A percentile compares a stretch with the other conserved stretches of the same genome.
These are phyloP conservation scores for Vitis riparia DNA, from an alignment of 164 flowering plant species.

Conservation along the genomic window DNA sequence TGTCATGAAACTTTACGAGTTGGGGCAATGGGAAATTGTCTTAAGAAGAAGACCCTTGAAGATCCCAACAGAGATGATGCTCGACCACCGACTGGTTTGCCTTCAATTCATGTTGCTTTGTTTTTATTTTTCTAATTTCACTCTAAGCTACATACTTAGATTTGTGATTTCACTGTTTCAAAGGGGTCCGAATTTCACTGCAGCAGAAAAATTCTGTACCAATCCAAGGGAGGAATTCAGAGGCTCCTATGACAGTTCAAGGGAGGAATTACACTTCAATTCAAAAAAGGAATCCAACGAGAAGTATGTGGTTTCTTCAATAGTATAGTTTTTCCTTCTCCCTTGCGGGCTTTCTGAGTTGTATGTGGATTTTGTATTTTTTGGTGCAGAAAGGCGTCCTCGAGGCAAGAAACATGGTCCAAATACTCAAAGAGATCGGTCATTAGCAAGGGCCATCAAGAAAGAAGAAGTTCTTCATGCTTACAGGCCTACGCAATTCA, in stretches of 20 bases:
- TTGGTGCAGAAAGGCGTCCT: background rate
- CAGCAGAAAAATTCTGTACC: too few species aligned
- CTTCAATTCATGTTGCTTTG: background rate
- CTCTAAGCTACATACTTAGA: background rate
- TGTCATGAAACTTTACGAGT: background rate
- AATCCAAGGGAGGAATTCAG: too few species aligned
- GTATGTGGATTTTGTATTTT: background rate
- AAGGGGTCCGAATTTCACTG: background rate
- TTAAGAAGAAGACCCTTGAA: background rate
- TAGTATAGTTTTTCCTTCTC: background rate
- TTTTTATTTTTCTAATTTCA: background rate
- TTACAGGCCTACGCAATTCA: slow-evolving; percentile 4
- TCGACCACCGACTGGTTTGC: slow-evolving; percentile 1
- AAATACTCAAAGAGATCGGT: background rate
- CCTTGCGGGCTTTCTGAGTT: background rate
- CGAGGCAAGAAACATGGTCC: background rate
- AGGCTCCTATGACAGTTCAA: too few species aligned
- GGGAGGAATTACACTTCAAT: too few species aligned
- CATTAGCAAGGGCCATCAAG: background rate
- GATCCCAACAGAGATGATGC: background rate
- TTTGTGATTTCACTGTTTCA: too few species aligned
- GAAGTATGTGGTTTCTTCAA: background rate
- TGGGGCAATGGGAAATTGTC: background rate
- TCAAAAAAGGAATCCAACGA: too few species aligned
- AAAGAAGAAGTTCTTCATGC: slow-evolving; percentile 3